A percentile compares a stretch with the other conserved stretches of the same genome.
phyloP scores from a whole-genome alignment of 2,329 filamentous ascomycete genomes.

The Cercospora zeae-maydis region DNA sequence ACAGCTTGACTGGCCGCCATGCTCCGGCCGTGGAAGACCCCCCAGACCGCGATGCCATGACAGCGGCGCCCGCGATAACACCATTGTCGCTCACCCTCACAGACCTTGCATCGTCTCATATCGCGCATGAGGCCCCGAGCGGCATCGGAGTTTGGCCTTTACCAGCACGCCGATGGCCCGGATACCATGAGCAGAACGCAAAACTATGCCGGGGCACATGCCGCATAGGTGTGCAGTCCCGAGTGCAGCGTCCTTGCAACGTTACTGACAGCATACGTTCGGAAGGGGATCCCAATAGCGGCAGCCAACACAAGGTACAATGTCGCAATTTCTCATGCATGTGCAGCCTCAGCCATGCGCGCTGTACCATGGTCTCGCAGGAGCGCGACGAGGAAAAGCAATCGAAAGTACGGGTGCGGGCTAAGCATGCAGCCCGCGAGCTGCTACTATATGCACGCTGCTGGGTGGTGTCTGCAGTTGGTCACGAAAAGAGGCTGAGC shows the following conservation, averaged over 20 bases:
- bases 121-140: conserved; percentile 2
- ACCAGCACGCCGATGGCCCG: background rate
- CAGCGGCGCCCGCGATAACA: background rate
- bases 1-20: conserved; percentile 22
- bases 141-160: background rate
- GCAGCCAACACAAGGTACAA: conserved; percentile 9
- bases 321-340: conserved; percentile 25
- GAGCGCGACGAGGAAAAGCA: conserved; percentile 22
- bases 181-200: background rate
- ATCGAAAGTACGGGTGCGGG: conserved; percentile 15
- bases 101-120: conserved; percentile 17
- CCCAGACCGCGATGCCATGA: conserved; percentile 15
- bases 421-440: conserved; percentile 26
- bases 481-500: conserved; percentile 25
- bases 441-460: conserved; percentile 29
- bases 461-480: conserved; percentile 26
- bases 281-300: conserved; percentile 21
- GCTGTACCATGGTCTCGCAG: conserved; percentile 11
- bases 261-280: conserved; percentile 18
- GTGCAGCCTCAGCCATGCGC: conserved; percentile 6
- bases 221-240: conserved; percentile 21
- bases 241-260: conserved; percentile 20
- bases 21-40: conserved; percentile 13
- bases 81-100: background rate
- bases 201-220: conserved; percentile 23